phyloP scores from a whole-genome alignment of 176 grass and related monocot species.

The Hyparrhenia diplandra region DNA sequence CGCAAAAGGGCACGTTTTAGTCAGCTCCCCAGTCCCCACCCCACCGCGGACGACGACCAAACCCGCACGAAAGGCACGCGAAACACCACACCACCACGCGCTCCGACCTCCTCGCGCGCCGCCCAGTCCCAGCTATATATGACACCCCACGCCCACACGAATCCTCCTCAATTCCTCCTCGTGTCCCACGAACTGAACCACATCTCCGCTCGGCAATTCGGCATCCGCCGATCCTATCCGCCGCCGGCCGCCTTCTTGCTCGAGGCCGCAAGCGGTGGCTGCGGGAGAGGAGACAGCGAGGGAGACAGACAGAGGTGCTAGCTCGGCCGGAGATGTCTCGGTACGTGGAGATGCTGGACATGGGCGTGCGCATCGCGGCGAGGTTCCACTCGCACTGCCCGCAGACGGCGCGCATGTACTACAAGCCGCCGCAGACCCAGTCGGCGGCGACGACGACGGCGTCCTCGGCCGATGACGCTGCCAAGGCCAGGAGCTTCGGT shows the following conservation, averaged over 20 bases:
- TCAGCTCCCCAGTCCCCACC: not conserved
- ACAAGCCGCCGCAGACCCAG: slow-evolving; percentile 66
- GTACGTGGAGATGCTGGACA: slow-evolving; percentile 70
- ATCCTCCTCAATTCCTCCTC: not conserved
- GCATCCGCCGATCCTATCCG: not conserved
- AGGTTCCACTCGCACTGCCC: slow-evolving; percentile 79
- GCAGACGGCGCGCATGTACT: slow-evolving; percentile 75
- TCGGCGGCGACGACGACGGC: not conserved
- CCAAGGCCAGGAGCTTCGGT: not conserved
- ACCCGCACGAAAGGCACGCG: not conserved
- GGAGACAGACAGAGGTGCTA: too few species aligned
- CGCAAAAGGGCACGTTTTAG: not conserved
- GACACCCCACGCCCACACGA: not conserved
- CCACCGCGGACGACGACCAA: not conserved
- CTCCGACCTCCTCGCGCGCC: not conserved
- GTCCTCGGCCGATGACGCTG: not conserved
- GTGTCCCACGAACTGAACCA: not conserved
- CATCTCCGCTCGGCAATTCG: not conserved
- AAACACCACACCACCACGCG: not conserved
- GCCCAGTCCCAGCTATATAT: not conserved
- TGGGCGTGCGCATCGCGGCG: slow-evolving; percentile 57
- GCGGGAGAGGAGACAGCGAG: not conserved
- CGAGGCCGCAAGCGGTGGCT: not conserved
- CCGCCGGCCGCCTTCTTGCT: too few species aligned
- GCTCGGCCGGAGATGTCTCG: too few species aligned